A percentile compares a stretch with the other conserved stretches of the same genome.
These are phyloP conservation scores for Hibiscus tridactylites DNA, from an alignment of 345 rosid genomes.

Conservation along the genomic window DNA sequence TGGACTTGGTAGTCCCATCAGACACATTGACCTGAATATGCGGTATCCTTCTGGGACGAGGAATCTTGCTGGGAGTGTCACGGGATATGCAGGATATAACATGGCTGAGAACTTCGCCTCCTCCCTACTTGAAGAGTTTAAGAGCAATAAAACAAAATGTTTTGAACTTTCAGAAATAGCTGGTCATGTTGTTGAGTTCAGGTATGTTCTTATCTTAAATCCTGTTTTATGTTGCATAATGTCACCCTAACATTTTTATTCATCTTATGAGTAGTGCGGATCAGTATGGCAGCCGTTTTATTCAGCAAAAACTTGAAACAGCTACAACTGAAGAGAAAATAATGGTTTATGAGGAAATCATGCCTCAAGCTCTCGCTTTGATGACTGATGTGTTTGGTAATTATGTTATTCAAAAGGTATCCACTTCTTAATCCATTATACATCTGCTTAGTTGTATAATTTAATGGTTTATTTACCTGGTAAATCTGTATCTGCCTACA, in stretches of 20 bases:
- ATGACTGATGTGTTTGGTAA: constrained; percentile 78
- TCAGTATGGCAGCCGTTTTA: constrained; percentile 66
- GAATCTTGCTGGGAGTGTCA: constrained; percentile 43
- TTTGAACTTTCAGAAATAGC: constrained; percentile 65
- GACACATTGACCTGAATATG: constrained; percentile 46
- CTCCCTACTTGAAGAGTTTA: constrained; percentile 67
- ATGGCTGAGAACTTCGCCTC: constrained; percentile 47
- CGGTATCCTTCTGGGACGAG: constrained; percentile 43
- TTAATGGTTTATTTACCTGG: neutral
- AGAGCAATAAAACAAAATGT: constrained; percentile 56
- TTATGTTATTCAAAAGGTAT: constrained; percentile 65
- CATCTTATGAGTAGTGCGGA: constrained; percentile 42
- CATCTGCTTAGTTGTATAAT: neutral
- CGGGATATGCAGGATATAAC: constrained; percentile 32
- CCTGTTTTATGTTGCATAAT: neutral
- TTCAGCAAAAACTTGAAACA: constrained; percentile 58
- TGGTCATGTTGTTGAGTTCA: constrained; percentile 70
- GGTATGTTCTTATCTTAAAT: constrained; percentile 24
- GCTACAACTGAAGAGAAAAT: constrained; percentile 48
- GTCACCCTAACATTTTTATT: neutral
- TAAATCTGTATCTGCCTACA: constrained; percentile 13
- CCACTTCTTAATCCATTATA: neutral
- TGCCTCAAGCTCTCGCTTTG: constrained; percentile 51
- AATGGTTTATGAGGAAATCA: constrained; percentile 54
- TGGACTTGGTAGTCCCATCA: constrained; percentile 48